Base-by-base conservation (phyloP, 371 early-diverging fungal species). In the Umbelopsis sp. region DNA sequence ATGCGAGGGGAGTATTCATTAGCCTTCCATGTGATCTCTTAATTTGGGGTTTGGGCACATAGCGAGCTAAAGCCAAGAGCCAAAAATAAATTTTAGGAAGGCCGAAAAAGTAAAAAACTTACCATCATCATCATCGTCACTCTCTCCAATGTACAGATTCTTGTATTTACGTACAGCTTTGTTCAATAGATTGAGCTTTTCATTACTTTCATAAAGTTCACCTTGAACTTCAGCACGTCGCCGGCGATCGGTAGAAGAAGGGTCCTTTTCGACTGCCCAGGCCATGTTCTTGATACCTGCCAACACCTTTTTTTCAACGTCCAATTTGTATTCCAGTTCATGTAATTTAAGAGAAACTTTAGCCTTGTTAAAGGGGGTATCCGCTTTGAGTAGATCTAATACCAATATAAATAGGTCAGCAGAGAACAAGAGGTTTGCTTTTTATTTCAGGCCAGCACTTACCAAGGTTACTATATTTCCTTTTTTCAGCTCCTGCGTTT, bases 331-430 rank as follows among this genome's bases (percentile, higher is more conserved):
- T 50, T 91, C 88, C 44, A 96, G 80, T 74, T 95, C 94, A 44
- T 90, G 89, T 52, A 96, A 77, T 76, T 94, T 94, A 71, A 92
- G 85, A 48, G 94, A 91, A 16, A 97, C 91, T 75, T 96, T 95
- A 53, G 93, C 90, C 11, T 86, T 84, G 9, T 95, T 93, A 66
- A 94, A 86, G 11, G 91, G 86, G 32, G 93, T 91, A 50, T 90
- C 90, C 16, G 89, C 86, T 72, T 89, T 93, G 44, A 92, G 79
- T 69, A 92, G 79, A 73, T 92, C 93, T 82, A 75, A 18, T 44
- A 25, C n/a, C 63, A 68, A 65, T 64, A 65, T 57, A 68, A 24
- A 68, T 35, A 16, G 53, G 65, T 24, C 48, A 44, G 45, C 16
- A 65, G 7, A 41, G 16, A 52, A 37, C n/a, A 67, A 45, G 35